Evolutionary conservation across 352 stramenopile genomes (phyloP).

Genomic region (Globisporangium perplexum): DNA sequence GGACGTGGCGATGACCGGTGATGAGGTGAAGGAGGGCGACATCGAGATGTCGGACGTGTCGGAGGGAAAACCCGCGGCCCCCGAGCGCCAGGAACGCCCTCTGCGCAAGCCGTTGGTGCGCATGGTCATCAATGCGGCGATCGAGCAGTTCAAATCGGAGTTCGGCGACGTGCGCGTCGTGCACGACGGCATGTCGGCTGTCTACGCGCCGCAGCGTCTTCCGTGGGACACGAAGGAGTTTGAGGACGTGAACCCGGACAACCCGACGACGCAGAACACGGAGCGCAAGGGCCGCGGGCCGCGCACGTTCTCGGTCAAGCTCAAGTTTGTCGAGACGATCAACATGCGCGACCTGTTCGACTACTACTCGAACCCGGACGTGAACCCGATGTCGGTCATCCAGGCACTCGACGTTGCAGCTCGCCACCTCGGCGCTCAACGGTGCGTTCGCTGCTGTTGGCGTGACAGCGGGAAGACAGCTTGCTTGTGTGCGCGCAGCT

Average conservation of each 20-base stretch:
- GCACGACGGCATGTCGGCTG: conserved; percentile 51
- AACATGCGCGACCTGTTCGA: conserved; percentile 31
- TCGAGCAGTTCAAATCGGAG: conserved; percentile 44
- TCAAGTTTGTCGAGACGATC: conserved; percentile 65
- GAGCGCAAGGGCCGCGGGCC: conserved; percentile 27
- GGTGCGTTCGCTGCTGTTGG: conserved; percentile 4
- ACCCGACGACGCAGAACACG: conserved; percentile 15
- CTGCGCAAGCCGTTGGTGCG: conserved; percentile 45
- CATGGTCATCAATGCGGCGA: conserved; percentile 50
- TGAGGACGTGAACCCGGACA: conserved; percentile 47
- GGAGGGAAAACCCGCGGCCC: conserved; percentile 5
- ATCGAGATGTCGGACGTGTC: conserved; percentile 39
- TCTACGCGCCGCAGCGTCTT: conserved; percentile 50
- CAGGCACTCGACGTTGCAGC: conserved; percentile 73
- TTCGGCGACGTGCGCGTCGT: conserved; percentile 55
- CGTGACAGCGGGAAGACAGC: neutral
- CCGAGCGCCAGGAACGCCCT: conserved; percentile 25
- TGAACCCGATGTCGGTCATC: conserved; percentile 53
- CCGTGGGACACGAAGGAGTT: conserved; percentile 50
- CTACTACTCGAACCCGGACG: conserved; percentile 50
- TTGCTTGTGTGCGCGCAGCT: neutral
- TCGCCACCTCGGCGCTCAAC: conserved; percentile 47
- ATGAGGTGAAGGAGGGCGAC: conserved; percentile 31
- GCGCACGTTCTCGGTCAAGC: conserved; percentile 57
- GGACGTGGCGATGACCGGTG: conserved; percentile 28